Evolutionary conservation across 2,329 filamentous ascomycete species (phyloP).

Genomic region (Drechslera avenae): DNA sequence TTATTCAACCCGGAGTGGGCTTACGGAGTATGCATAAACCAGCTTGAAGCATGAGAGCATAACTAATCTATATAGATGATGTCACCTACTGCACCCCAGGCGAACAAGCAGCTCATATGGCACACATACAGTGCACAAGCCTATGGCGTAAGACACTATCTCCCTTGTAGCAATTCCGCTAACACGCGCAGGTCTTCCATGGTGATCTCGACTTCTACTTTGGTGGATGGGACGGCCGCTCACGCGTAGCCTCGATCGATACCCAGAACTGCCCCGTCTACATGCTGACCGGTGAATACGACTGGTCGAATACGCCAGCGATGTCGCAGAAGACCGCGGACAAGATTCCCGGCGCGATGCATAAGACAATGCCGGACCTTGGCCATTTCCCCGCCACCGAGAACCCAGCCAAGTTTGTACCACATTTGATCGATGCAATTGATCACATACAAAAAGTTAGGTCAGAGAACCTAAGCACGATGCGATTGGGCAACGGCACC

Average conservation of each 20-base stretch:
- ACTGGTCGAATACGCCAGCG: conserved; percentile 55
- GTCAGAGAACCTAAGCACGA: conserved; percentile 36
- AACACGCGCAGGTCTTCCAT: conserved; percentile 52
- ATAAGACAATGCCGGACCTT: conserved; percentile 53
- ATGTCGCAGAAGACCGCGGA: conserved; percentile 55
- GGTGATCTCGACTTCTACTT: conserved; percentile 60
- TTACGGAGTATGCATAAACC: conserved; percentile 46
- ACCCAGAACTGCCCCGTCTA: conserved; percentile 57
- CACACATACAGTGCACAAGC: conserved; percentile 57
- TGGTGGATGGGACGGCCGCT: conserved; percentile 56
- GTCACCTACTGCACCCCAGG: conserved; percentile 52
- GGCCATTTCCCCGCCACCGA: conserved; percentile 58
- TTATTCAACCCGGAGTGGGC: conserved; percentile 57
- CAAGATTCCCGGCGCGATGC: conserved; percentile 54
- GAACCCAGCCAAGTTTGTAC: conserved; percentile 49
- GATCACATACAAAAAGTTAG: conserved; percentile 46
- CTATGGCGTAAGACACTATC: conserved; percentile 46
- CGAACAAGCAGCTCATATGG: conserved; percentile 57
- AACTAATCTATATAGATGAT: conserved; percentile 47
- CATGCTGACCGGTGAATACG: conserved; percentile 59
- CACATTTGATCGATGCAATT: conserved; percentile 47
- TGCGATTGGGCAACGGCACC: conserved; percentile 38
- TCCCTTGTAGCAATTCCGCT: neutral
- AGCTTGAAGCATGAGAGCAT: too few relatives aligned
- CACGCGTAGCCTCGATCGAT: conserved; percentile 53